Percentiles rank a stretch among this genome's conserved stretches.
phyloP scores from a whole-genome alignment of 1,284 basidiomycete genomes.

The Trichosporon sp. region DNA sequence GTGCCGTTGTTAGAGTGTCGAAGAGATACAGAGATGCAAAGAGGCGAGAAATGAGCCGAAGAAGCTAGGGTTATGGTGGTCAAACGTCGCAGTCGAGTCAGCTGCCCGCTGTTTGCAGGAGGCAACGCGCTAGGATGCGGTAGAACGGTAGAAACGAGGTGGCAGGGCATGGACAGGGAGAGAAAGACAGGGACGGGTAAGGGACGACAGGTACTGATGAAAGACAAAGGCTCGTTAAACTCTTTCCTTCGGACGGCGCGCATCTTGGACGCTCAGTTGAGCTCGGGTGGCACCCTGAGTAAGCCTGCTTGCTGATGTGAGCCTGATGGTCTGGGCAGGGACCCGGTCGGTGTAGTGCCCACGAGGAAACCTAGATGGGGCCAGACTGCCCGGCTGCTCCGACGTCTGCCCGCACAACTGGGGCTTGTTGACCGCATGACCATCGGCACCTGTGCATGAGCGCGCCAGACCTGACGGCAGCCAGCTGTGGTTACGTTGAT shows the following conservation, averaged over 20 bases:
- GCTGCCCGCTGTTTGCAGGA: background rate
- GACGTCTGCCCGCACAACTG: constrained; percentile 2
- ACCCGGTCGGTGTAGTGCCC: background rate
- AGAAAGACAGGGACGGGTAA: background rate
- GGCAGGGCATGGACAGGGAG: background rate
- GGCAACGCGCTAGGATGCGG: background rate
- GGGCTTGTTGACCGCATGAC: background rate
- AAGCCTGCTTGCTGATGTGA: background rate
- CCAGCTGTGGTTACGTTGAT: background rate
- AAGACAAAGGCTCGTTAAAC: background rate
- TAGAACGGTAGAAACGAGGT: background rate
- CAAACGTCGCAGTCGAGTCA: background rate
- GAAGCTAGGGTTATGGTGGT: background rate
- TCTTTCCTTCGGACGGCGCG: background rate
- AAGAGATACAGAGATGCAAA: background rate
- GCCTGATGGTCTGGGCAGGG: background rate
- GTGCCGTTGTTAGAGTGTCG: background rate
- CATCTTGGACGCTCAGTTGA: background rate
- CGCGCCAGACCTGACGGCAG: background rate
- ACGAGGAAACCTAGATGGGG: background rate
- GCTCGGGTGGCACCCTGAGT: constrained; percentile 1
- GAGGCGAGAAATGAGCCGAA: constrained; percentile 5
- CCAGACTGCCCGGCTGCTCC: background rate
- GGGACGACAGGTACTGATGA: constrained; percentile 9
- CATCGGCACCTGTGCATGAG: too few relatives aligned